These are phyloP conservation scores for Limnanthes douglasii DNA, from an alignment of 345 rosid species.

Conservation along the genomic window DNA sequence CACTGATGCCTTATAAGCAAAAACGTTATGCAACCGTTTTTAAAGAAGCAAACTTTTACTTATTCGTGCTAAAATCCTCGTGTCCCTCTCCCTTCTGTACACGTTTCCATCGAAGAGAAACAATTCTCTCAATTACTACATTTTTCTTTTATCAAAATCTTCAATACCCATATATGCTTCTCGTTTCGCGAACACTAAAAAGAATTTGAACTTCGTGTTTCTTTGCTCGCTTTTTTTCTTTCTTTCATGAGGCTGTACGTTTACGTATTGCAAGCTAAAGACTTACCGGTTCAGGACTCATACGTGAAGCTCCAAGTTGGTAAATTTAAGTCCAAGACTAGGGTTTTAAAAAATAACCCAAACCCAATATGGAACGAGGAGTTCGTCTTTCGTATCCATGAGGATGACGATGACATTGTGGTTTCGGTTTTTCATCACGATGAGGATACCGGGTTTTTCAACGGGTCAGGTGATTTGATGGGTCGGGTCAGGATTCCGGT, in stretches of 20 bases:
- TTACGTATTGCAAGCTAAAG: conserved; percentile 53
- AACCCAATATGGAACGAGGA: conserved; percentile 78
- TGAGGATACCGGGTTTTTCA: conserved; percentile 24
- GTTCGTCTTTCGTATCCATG: conserved; percentile 40
- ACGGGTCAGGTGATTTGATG: conserved; percentile 23
- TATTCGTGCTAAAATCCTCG: too few relatives aligned
- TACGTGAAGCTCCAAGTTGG: conserved; percentile 50
- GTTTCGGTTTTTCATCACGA: conserved; percentile 31
- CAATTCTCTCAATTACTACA: conserved; percentile 1
- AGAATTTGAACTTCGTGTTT: too few relatives aligned
- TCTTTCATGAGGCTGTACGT: conserved; percentile 55
- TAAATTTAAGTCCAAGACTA: conserved; percentile 50
- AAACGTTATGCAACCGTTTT: too few relatives aligned
- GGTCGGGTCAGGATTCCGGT: conserved; percentile 52
- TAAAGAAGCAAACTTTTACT: too few relatives aligned
- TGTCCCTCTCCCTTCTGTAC: neutral
- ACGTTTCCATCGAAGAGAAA: too few relatives aligned
- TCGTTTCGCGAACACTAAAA: neutral
- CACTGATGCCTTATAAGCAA: too few relatives aligned
- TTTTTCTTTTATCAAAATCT: neutral
- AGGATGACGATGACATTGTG: conserved; percentile 27
- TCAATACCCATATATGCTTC: neutral
- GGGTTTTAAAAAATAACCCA: conserved; percentile 16
- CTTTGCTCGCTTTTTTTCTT: neutral
- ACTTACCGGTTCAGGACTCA: conserved; percentile 34